Conservation (phyloP, 2,329 filamentous ascomycete genomes). For the Penicillium psychrosexuale region DNA sequence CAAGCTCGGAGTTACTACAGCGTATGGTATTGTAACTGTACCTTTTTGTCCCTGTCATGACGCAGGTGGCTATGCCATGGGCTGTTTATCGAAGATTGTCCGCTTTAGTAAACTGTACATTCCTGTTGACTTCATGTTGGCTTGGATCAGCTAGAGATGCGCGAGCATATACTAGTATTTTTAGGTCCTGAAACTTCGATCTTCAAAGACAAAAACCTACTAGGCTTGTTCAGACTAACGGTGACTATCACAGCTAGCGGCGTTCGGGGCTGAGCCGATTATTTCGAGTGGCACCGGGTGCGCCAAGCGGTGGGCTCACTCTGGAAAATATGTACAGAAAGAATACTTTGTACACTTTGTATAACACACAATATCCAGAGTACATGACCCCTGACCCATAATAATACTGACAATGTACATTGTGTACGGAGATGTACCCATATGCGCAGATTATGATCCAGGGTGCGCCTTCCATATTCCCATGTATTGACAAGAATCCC, state of each 20-base stretch:
- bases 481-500: background rate
- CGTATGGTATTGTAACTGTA: conserved; percentile 1
- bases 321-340: background rate
- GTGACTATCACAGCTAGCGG: conserved; percentile 3
- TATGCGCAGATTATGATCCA: background rate
- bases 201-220: background rate
- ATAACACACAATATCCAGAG: background rate
- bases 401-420: background rate
- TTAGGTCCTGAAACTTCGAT: background rate
- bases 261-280: background rate
- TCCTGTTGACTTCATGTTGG: conserved; percentile 1
- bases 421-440: background rate
- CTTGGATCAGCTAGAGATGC: background rate
- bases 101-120: conserved; percentile 9
- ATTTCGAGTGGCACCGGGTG: background rate
- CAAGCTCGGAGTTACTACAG: background rate
- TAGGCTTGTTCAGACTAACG: background rate
- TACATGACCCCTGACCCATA: background rate
- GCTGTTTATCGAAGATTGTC: conserved; percentile 1
- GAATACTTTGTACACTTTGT: background rate
- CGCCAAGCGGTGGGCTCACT: background rate
- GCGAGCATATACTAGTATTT: background rate
- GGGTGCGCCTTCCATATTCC: background rate
- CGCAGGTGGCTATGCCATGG: conserved; percentile 19
- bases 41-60: conserved; percentile 9